These are phyloP conservation scores for Curvularia hawaiiensis DNA, from an alignment of 2,329 filamentous ascomycete species.

Conservation along the genomic window DNA sequence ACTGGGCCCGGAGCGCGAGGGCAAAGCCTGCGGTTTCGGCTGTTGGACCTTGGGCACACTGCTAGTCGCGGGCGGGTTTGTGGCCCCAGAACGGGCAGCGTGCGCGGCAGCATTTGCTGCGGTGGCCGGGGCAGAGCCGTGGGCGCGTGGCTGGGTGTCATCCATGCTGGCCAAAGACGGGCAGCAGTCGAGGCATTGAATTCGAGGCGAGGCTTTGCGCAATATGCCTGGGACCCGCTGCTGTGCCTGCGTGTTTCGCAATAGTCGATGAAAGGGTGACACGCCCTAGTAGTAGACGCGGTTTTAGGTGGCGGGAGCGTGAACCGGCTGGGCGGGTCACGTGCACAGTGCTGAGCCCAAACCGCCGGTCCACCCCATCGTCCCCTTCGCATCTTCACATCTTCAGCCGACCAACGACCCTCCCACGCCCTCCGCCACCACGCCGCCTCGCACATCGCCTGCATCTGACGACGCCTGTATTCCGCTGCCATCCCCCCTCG, in stretches of 20 bases:
- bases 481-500: conserved; percentile 21
- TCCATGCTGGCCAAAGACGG: conserved; percentile 38
- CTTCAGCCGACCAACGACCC: conserved; percentile 20
- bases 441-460: conserved; percentile 8
- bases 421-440: conserved; percentile 11
- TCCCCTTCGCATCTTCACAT: conserved; percentile 21
- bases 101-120: conserved; percentile 12
- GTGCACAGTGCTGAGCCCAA: conserved; percentile 20
- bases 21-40: conserved; percentile 84
- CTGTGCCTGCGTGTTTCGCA: conserved; percentile 2
- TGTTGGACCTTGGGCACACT: conserved; percentile 67
- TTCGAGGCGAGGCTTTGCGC: neutral
- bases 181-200: neutral
- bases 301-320: conserved; percentile 9
- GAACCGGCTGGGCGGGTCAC: conserved; percentile 11
- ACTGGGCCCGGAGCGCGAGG: conserved; percentile 68
- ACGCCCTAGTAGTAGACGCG: conserved; percentile 12
- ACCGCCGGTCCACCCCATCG: conserved; percentile 21
- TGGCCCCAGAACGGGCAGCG: conserved; percentile 5
- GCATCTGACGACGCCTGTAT: conserved; percentile 5
- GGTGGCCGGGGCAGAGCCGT: conserved; percentile 4
- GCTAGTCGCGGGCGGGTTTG: conserved; percentile 19
- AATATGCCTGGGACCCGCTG: neutral
- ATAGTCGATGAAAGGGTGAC: conserved; percentile 6
- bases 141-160: conserved; percentile 30